Base-by-base conservation (phyloP, 192 early-diverging fungal genomes). In the Backusella morwellensis region DNA sequence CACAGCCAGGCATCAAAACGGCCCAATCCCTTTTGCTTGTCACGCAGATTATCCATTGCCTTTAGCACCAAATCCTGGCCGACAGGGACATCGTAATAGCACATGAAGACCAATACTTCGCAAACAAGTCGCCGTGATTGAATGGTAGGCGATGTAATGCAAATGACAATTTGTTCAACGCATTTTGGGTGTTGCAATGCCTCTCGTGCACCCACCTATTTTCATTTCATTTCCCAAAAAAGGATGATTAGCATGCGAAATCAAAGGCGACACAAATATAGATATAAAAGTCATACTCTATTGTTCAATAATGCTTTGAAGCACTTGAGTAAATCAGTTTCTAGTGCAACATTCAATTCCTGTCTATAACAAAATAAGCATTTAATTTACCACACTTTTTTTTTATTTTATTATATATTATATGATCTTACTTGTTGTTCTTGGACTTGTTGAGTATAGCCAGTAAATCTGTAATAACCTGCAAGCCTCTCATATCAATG, bases 251-350 rank as follows among this genome's bases (percentile, higher is more conserved):
- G 23, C 56, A 59, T 59, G 56, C 56, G 21, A 59, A 26, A 3
- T 59, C 1, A 12, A 26, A 26, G 21, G 56, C 12, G 81, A 23
- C 21, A 59, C 56, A 21, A 54, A 21, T 32, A 40, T 29, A 38
- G 8, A 34, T 35, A 34, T 35, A 26, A 12, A 44, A 29, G 40
- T 0, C 78, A 29, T 79, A 81, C 83, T 74, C 86, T 76, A 74
- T 88, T 91, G 73, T 95, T 95, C 66, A 95, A 86, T n/a, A 95
- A 73, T 9, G 90, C 88, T 68, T 95, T 93, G 73, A 95, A 89
- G 77, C 92, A 93, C 76, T 92, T 92, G 32, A 93, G 85, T 68
- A 95, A 90, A 82, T 93, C 93, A 34, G 88, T 85, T 76, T 95
- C 93, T 85, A 92, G 90, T 67, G 88, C 82, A 17, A 92, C 78